Evolutionary conservation across 768 basidiomycete genomes (phyloP), one percentile per base, ranked within the genome.

Genomic region (Mycena olivaceomarginata): DNA sequence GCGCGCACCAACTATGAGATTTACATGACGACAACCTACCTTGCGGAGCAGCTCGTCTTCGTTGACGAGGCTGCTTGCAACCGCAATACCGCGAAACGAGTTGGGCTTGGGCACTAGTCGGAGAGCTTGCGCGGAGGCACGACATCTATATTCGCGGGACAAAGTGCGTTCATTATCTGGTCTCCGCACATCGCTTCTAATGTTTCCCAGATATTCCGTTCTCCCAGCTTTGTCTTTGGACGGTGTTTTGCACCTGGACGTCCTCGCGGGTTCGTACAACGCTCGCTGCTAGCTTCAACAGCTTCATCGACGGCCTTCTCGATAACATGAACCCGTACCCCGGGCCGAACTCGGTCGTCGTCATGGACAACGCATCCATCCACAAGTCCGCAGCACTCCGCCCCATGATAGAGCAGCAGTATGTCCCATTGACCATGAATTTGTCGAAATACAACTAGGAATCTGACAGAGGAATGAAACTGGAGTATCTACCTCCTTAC

Each of bases 301-400:
- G 69, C n/a, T 84, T 83, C 57, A 74, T 83, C 63, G 72, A 75
- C 13, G 60, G 62, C 51, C 65, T 85, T 4, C 74, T 85, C 10
- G 82, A 82, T 22, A 63, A 74, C 13, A 85, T 86, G 85, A 80
- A 86, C 43, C 84, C 81, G 9, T 86, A 66, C 31, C 85, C 84
- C 11, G 66, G 41, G 0, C 76, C 77, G 1, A 81, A 83, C 41
- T 85, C 82, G 6, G 57, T 59, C 57, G 37, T 59, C 13, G 57
- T 59, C 13, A 59, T 59, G 57, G 57, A 59, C 57, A 87, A 87
- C 75, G 83, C 82, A 46, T 66, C 67, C 15, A 86, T 87, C 39
- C 86, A 87, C 72, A 82, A 87, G 40, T 68, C 77, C 9, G 46
- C 73, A 0, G 76, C 64, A 10, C 72, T 83, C 0, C 41, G 72